Evolutionary conservation across 345 rosid genomes (phyloP), one percentile per base, ranked within the genome.

Genomic region (Aquilaria sinensis): DNA sequence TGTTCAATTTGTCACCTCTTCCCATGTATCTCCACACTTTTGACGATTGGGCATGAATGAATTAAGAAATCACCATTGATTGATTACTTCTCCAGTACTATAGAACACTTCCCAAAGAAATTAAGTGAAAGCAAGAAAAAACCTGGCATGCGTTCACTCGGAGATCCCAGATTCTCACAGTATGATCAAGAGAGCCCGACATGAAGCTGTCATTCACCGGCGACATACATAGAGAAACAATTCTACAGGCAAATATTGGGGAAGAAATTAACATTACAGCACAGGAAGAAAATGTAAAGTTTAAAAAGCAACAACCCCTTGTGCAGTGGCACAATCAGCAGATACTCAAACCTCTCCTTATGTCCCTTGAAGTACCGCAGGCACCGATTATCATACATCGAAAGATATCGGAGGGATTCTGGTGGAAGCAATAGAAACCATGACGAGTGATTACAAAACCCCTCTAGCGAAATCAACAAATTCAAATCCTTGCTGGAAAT

Each of bases 71-170:
- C 23, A 23, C 23, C 23, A 23, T 23, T 23, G 23, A 23, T 23
- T 31, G 14, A 15, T 62, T 62, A 11, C n/a, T 16, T 62, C 41
- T 51, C 65, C 29, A 15, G 37, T 34, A 50, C 10, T 15, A 33
- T n/a, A 50, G 46, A 31, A 61, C 49, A 2, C 14, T 33, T 10
- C 52, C 48, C 37, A 32, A 13, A 34, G 33, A 62, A 51, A 51
- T 34, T 62, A 51, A 30, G 47, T n/a, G n/a, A 70, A 57, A 51
- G 41, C 46, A 48, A 70, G 70, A 74, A 73, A 86, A 14, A 72
- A 94, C 97, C 99, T 94, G 99, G 75, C 99, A 90, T n/a, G 91
- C 91, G 75, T 90, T 94, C 43, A 94, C 99, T 33, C 97, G 97
- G 78, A 94, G 99, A 82, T 94, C 99, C 99, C 99, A 94, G 45